phyloP scores from a whole-genome alignment of 2,329 filamentous ascomycete species.

The Exophiala aquamarina region DNA sequence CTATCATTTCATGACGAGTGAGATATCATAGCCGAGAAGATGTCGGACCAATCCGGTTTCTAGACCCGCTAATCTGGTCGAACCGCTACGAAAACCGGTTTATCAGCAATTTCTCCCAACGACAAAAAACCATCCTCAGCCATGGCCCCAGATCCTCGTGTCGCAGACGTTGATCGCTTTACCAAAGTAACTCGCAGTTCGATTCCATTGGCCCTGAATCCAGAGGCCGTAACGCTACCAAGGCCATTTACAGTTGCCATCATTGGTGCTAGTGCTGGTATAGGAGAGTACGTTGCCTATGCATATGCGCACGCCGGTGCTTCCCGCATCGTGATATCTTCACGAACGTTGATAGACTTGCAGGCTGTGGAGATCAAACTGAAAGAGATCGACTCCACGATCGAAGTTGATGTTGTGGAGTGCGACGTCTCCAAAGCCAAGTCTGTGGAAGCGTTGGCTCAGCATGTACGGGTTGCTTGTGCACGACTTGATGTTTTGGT shows the following conservation, averaged over 20 bases:
- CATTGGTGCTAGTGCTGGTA: conserved; percentile 38
- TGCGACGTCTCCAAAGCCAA: conserved; percentile 34
- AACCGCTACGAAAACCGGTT: no score
- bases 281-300: conserved; percentile 36
- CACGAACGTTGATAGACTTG: conserved; percentile 32
- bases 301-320: conserved; percentile 36
- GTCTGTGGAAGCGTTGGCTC: conserved; percentile 29
- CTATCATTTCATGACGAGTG: no score
- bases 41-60: no score
- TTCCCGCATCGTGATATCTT: conserved; percentile 35
- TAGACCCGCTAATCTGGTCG: no score
- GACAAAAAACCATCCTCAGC: no score
- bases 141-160: conserved; percentile 14
- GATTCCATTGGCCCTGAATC: conserved; percentile 21
- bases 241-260: conserved; percentile 35
- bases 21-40: no score
- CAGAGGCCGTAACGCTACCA: conserved; percentile 25
- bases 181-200: conserved; percentile 10
- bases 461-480: conserved; percentile 19
- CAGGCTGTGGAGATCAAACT: conserved; percentile 30
- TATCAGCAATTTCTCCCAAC: no score
- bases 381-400: conserved; percentile 26
- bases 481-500: conserved; percentile 28
- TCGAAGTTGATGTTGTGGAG: conserved; percentile 31
- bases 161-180: conserved; percentile 18